Conservation (phyloP, 2,329 filamentous ascomycete genomes). For the Plenodomus biglobosus region DNA sequence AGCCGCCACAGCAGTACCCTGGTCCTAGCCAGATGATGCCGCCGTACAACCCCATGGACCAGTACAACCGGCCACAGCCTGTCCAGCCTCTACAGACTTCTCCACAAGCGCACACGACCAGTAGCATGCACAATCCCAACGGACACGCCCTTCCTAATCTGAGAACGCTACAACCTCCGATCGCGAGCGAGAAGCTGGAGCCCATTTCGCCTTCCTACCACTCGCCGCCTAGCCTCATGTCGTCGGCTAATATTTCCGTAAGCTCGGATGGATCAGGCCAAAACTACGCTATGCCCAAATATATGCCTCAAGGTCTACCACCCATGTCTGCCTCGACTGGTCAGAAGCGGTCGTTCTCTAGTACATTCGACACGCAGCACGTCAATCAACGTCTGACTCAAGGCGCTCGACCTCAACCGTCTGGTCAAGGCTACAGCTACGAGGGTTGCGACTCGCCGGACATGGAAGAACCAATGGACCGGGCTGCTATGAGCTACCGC, state of each 20-base stretch:
- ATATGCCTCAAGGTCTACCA: slow-evolving; percentile 26
- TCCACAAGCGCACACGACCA: slow-evolving; percentile 34
- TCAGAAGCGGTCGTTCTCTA: slow-evolving; percentile 51
- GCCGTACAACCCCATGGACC: slow-evolving; percentile 41
- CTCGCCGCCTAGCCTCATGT: slow-evolving; percentile 38
- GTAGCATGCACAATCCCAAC: slow-evolving; percentile 34
- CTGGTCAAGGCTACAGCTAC: slow-evolving; percentile 34
- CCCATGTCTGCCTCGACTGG: slow-evolving; percentile 33
- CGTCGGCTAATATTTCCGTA: slow-evolving; percentile 37
- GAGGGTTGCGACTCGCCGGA: slow-evolving; percentile 42
- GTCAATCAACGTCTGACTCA: slow-evolving; percentile 48
- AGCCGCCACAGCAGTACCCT: slow-evolving; percentile 40
- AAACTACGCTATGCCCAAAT: slow-evolving; percentile 34
- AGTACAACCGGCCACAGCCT: slow-evolving; percentile 43
- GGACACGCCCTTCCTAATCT: slow-evolving; percentile 47
- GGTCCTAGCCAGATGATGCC: slow-evolving; percentile 38
- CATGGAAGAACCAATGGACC: slow-evolving; percentile 45
- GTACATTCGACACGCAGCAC: slow-evolving; percentile 50
- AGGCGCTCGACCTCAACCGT: slow-evolving; percentile 47
- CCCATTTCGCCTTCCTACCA: slow-evolving; percentile 50
- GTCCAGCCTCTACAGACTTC: slow-evolving; percentile 39
- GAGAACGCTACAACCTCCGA: slow-evolving; percentile 44
- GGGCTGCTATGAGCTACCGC: slow-evolving; percentile 49
- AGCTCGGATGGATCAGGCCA: slow-evolving; percentile 33
- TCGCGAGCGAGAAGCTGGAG: slow-evolving; percentile 43